A percentile compares a stretch with the other conserved stretches of the same genome.
phyloP scores from a whole-genome alignment of 2,329 filamentous ascomycete genomes.

The Fusarium haematococcum region DNA sequence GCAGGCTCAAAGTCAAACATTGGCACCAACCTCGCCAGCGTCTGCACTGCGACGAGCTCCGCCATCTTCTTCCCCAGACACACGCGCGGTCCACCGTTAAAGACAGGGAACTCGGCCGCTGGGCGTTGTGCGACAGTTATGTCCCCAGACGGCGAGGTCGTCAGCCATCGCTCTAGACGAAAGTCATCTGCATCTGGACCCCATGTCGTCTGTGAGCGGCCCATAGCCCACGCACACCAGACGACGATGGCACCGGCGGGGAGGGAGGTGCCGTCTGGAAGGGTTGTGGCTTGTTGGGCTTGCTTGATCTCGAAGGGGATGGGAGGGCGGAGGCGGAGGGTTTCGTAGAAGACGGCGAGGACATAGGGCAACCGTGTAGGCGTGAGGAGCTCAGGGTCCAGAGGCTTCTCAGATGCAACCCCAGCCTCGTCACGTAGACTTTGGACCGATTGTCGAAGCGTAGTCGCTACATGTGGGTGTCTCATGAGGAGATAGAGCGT shows the following conservation, averaged over 20 bases:
- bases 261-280: slow-evolving; percentile 72
- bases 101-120: slow-evolving; percentile 71
- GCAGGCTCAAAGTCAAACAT: slow-evolving; percentile 63
- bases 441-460: slow-evolving; percentile 58
- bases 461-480: slow-evolving; percentile 55
- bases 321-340: slow-evolving; percentile 71
- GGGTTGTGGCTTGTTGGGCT: slow-evolving; percentile 60
- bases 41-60: slow-evolving; percentile 68
- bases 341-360: slow-evolving; percentile 72
- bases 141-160: slow-evolving; percentile 44
- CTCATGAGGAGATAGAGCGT: slow-evolving; percentile 70
- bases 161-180: slow-evolving; percentile 68
- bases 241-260: slow-evolving; percentile 66
- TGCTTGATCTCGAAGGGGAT: slow-evolving; percentile 76
- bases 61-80: slow-evolving; percentile 76
- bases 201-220: slow-evolving; percentile 67
- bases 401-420: neutral
- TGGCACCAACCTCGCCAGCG: slow-evolving; percentile 61
- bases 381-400: slow-evolving; percentile 50
- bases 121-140: slow-evolving; percentile 55
- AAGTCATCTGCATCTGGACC: slow-evolving; percentile 67
- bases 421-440: slow-evolving; percentile 14
- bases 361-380: slow-evolving; percentile 64
- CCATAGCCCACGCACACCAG: slow-evolving; percentile 75
- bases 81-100: slow-evolving; percentile 71